A percentile compares a stretch with the other conserved stretches of the same genome.
These are phyloP conservation scores for Suillus alpinus DNA, from an alignment of 768 basidiomycete species.

Conservation along the genomic window DNA sequence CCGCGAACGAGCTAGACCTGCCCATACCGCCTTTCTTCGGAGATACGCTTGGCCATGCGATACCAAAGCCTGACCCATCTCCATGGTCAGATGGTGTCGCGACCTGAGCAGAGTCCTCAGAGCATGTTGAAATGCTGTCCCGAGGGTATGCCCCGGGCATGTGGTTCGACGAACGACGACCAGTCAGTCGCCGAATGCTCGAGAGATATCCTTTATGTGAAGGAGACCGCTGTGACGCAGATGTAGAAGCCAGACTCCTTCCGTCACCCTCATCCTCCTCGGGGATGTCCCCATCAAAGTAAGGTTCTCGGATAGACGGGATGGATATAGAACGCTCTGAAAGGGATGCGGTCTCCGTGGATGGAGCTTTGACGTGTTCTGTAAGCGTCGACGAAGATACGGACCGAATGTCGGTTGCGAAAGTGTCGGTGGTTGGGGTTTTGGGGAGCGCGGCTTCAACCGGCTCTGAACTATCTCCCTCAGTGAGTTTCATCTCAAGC, in stretches of 20 bases:
- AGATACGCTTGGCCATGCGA: slow-evolving; percentile 48
- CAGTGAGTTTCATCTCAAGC: slow-evolving; percentile 51
- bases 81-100: slow-evolving; percentile 54
- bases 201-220: slow-evolving; percentile 45
- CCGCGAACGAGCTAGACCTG: slow-evolving; percentile 59
- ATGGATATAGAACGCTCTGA: slow-evolving; percentile 29
- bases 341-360: slow-evolving; percentile 18
- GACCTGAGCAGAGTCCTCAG: slow-evolving; percentile 64
- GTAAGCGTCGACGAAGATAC: slow-evolving; percentile 21
- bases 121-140: slow-evolving; percentile 63
- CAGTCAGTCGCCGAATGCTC: slow-evolving; percentile 45
- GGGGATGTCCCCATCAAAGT: slow-evolving; percentile 19
- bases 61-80: slow-evolving; percentile 29
- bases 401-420: slow-evolving; percentile 19
- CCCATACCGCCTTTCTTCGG: slow-evolving; percentile 50
- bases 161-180: slow-evolving; percentile 36
- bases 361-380: slow-evolving; percentile 14
- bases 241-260: slow-evolving; percentile 32
- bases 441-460: slow-evolving; percentile 10
- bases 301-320: slow-evolving; percentile 28
- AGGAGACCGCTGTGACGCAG: slow-evolving; percentile 51
- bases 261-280: slow-evolving; percentile 28
- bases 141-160: slow-evolving; percentile 46
- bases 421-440: slow-evolving; percentile 26
- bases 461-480: slow-evolving; percentile 33